Evolutionary conservation across 2,329 filamentous ascomycete species (phyloP).

Genomic region (Blastomyces parvus): DNA sequence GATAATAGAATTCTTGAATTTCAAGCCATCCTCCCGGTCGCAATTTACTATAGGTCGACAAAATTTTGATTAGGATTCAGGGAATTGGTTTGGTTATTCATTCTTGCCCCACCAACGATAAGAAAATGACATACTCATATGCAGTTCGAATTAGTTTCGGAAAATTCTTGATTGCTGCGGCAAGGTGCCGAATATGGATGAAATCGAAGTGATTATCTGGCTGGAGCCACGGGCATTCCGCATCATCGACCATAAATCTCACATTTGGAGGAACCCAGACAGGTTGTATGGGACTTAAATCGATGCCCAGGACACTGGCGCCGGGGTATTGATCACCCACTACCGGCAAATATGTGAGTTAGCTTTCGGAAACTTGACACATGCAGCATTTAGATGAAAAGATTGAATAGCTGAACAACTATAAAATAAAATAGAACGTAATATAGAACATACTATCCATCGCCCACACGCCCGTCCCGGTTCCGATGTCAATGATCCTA

Average conservation of each 20-base stretch:
- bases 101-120: too few relatives aligned
- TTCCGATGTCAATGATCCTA: slow-evolving; percentile 42
- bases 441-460: slow-evolving; percentile 29
- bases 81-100: neutral
- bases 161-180: slow-evolving; percentile 1
- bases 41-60: slow-evolving; percentile 17
- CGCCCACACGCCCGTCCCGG: slow-evolving; percentile 49
- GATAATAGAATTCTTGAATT: slow-evolving; percentile 22
- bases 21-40: slow-evolving; percentile 26
- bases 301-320: slow-evolving; percentile 34
- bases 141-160: slow-evolving; percentile 15
- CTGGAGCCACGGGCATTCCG: slow-evolving; percentile 42
- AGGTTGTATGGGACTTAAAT: slow-evolving; percentile 39
- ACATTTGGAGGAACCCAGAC: slow-evolving; percentile 23
- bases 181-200: slow-evolving; percentile 11
- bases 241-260: slow-evolving; percentile 16
- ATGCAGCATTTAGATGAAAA: too few relatives aligned
- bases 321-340: slow-evolving; percentile 22
- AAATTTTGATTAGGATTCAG: neutral
- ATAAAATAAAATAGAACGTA: neutral
- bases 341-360: neutral
- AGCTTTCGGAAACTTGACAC: neutral
- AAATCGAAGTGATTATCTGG: slow-evolving; percentile 33
- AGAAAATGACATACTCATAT: slow-evolving; percentile 15
- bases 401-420: too few relatives aligned